A percentile compares a stretch with the other conserved stretches of the same genome.
These are phyloP conservation scores for Cyclotella atomus DNA, from an alignment of 108 stramenopile species.

Conservation along the genomic window DNA sequence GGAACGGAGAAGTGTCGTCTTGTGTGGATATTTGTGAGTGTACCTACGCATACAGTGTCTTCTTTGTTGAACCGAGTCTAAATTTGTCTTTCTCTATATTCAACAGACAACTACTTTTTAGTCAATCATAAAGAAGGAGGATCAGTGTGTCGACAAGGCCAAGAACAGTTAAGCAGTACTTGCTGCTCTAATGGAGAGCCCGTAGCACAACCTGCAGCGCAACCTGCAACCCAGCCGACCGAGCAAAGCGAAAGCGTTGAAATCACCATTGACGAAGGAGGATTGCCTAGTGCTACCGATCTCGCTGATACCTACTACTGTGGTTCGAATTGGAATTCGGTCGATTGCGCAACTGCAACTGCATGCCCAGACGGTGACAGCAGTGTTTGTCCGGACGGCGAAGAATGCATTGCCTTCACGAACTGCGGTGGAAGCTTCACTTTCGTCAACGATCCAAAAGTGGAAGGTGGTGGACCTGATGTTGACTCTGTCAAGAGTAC, in stretches of 20 bases:
- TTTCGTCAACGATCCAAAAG: constrained; percentile 39
- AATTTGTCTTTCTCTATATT: neutral
- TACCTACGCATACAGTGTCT: neutral
- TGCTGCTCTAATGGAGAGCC: constrained; percentile 32
- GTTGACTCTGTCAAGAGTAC: constrained; percentile 40
- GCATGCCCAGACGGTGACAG: constrained; percentile 41
- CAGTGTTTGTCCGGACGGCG: constrained; percentile 24
- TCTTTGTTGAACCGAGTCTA: neutral
- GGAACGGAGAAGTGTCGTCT: constrained; percentile 26
- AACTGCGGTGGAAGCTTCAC: constrained; percentile 49
- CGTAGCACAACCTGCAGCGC: neutral
- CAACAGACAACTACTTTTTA: constrained; percentile 28
- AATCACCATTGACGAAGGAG: constrained; percentile 26
- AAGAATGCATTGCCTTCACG: constrained; percentile 46
- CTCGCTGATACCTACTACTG: constrained; percentile 46
- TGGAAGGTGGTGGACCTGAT: constrained; percentile 51
- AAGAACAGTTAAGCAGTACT: constrained; percentile 26
- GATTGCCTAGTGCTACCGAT: constrained; percentile 35
- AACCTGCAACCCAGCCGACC: neutral
- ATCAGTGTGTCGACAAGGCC: constrained; percentile 24
- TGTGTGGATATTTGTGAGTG: constrained; percentile 38
- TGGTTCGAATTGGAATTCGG: constrained; percentile 36
- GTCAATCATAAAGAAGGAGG: constrained; percentile 32
- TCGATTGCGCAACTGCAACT: constrained; percentile 34
- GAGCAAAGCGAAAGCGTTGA: neutral